Conservation (phyloP, 495 filamentous ascomycete genomes). For the Podospora conica region DNA sequence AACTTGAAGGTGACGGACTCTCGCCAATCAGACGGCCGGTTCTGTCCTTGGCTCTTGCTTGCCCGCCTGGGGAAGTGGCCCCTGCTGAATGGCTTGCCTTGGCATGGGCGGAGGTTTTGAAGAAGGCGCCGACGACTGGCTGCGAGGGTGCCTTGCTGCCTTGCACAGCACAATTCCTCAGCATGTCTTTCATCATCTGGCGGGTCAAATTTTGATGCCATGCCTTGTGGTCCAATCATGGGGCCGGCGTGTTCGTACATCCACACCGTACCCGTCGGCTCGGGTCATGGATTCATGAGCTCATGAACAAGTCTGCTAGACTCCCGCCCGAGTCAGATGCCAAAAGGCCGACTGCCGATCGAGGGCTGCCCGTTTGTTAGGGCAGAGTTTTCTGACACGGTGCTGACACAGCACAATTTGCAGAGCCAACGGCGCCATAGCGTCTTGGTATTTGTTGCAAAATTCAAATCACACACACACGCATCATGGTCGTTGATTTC, state of each 20-base stretch:
- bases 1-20: not conserved
- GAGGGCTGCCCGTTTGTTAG: too few species aligned
- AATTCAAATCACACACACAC: too few species aligned
- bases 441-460: not conserved
- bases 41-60: not conserved
- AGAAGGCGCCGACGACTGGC: not conserved
- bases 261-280: not conserved
- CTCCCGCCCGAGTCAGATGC: not conserved
- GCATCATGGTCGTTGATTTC: not conserved
- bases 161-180: not conserved
- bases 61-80: not conserved
- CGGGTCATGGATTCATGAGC: too few species aligned
- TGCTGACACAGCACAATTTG: not conserved
- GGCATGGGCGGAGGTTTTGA: not conserved
- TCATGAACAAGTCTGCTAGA: not conserved
- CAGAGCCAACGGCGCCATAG: not conserved
- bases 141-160: not conserved
- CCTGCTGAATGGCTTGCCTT: not conserved
- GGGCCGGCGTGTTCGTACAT: not conserved
- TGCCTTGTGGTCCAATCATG: not conserved
- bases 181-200: not conserved
- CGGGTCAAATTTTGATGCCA: not conserved
- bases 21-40: not conserved
- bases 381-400: not conserved
- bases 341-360: not conserved